Conservation (phyloP, 352 stramenopile genomes). For the Phytophthora sp. region DNA sequence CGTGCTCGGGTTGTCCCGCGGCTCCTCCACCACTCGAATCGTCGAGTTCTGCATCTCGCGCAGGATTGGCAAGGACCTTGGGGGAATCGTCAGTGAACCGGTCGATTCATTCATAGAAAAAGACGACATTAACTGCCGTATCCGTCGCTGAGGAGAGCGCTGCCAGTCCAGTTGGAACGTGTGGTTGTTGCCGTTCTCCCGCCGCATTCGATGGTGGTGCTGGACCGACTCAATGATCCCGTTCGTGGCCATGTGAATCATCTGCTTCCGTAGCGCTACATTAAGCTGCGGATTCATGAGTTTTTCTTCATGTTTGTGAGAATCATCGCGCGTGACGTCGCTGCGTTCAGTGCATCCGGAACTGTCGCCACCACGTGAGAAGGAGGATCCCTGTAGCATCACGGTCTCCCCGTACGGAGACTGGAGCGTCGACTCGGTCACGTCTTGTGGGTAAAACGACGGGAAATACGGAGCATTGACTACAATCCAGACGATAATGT, state of each 20-base stretch:
- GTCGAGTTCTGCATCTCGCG: conserved; percentile 57
- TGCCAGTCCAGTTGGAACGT: conserved; percentile 86
- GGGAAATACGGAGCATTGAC: conserved; percentile 74
- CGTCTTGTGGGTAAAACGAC: conserved; percentile 38
- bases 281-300: conserved; percentile 89
- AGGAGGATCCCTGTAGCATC: conserved; percentile 19
- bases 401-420: conserved; percentile 20
- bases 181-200: conserved; percentile 76
- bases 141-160: conserved; percentile 61
- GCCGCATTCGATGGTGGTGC: conserved; percentile 75
- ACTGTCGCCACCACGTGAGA: conserved; percentile 22
- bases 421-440: conserved; percentile 9
- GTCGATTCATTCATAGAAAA: conserved; percentile 41
- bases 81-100: conserved; percentile 40
- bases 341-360: conserved; percentile 26
- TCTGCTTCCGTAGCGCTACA: conserved; percentile 78
- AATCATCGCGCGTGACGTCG: conserved; percentile 17
- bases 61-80: conserved; percentile 35
- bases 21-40: conserved; percentile 68
- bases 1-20: conserved; percentile 45
- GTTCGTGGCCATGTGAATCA: conserved; percentile 90
- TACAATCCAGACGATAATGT: conserved; percentile 88
- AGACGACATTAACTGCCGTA: conserved; percentile 55
- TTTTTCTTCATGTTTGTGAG: conserved; percentile 40
- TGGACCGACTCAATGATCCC: conserved; percentile 89